A percentile compares a stretch with the other conserved stretches of the same genome.
Evolutionary conservation across 306 rosid genomes (phyloP).

Genomic region (Cucumis sativus): Cucumber_9930_V3 NC_026660.2:6264001-6264500

Average conservation of each 20-base stretch:
- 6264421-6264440: not conserved
- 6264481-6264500: slow-evolving; percentile 15
- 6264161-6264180: slow-evolving; percentile 42
- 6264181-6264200: slow-evolving; percentile 7
- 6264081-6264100: slow-evolving; percentile 79
- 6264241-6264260: slow-evolving; percentile 36
- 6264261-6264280: not conserved
- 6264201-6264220: slow-evolving; percentile 15
- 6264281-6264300: not conserved
- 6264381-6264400: not conserved
- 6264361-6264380: not conserved
- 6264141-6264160: slow-evolving; percentile 37
- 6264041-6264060: not conserved
- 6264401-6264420: not conserved
- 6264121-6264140: slow-evolving; percentile 94
- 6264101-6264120: slow-evolving; percentile 85
- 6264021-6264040: slow-evolving; percentile 20
- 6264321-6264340: not conserved
- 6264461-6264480: not conserved
- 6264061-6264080: slow-evolving; percentile 37
- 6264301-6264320: not conserved
- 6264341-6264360: not conserved
- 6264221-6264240: slow-evolving; percentile 28
- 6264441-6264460: too few species aligned
- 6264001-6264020: slow-evolving; percentile 65